Conservation (phyloP, 768 basidiomycete species). For the Tricholoma matsutake region DNA sequence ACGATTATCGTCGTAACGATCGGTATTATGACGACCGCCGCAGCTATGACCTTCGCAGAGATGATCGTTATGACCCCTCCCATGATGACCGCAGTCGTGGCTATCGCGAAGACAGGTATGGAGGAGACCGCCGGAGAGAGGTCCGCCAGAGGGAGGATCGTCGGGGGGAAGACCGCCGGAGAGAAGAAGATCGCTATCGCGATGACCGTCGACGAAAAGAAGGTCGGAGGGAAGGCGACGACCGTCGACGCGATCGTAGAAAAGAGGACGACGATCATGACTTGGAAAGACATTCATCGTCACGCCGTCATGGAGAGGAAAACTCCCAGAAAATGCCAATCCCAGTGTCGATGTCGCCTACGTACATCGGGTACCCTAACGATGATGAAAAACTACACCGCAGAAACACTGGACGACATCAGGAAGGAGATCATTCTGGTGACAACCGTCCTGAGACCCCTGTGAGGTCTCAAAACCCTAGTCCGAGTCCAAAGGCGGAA, state of each 20-base stretch:
- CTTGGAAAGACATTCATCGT: background rate
- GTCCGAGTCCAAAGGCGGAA: constrained; percentile 11
- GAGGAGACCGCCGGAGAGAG: constrained; percentile 3
- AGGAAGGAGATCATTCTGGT: constrained; percentile 15
- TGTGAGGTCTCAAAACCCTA: constrained; percentile 12
- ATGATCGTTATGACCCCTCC: constrained; percentile 4
- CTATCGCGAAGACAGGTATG: background rate
- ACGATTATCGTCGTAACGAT: constrained; percentile 7
- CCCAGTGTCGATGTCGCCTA: constrained; percentile 11
- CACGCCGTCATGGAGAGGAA: constrained; percentile 1
- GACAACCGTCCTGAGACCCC: constrained; percentile 9
- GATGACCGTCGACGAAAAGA: constrained; percentile 2
- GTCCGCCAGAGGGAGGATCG: constrained; percentile 1
- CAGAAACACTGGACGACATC: constrained; percentile 6
- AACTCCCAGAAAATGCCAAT: background rate
- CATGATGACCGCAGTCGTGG: constrained; percentile 7
- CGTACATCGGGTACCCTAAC: constrained; percentile 14
- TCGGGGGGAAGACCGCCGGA: background rate
- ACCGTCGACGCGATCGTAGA: background rate
- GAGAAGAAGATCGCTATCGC: background rate
- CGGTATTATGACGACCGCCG: constrained; percentile 14
- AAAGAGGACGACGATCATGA: background rate
- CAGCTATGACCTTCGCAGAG: constrained; percentile 5
- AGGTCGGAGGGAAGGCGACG: background rate
- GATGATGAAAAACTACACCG: constrained; percentile 8